Percentiles rank a stretch among this genome's conserved stretches.
Evolutionary conservation across 495 filamentous ascomycete species (phyloP).

Genomic region (Talaromyces thailandensis): DNA sequence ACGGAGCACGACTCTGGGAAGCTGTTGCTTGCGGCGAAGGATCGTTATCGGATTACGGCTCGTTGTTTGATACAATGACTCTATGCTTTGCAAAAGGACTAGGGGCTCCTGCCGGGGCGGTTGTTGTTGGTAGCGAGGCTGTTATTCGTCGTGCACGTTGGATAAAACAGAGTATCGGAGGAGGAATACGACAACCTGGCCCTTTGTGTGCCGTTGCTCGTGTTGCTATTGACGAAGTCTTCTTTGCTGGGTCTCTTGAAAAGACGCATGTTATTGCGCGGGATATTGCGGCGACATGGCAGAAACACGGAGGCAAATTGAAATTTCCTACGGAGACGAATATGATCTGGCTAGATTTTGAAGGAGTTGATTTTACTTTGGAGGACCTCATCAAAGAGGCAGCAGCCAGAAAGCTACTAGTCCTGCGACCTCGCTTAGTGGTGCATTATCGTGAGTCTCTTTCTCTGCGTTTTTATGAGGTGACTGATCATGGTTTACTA

Average conservation of each 20-base stretch:
- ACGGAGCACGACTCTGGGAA: conserved; percentile 17
- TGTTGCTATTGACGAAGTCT: conserved; percentile 44
- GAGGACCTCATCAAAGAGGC: too few relatives aligned
- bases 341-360: conserved; percentile 84
- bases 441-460: too few relatives aligned
- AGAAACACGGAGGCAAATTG: conserved; percentile 38
- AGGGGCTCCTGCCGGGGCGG: conserved; percentile 8
- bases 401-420: too few relatives aligned
- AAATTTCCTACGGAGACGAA: conserved; percentile 61
- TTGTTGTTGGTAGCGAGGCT: conserved; percentile 5
- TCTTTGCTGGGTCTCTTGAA: conserved; percentile 48
- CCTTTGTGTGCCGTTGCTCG: conserved; percentile 36
- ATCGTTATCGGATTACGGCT: not conserved
- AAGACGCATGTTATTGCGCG: conserved; percentile 55
- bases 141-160: conserved; percentile 4
- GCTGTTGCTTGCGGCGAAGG: conserved; percentile 9
- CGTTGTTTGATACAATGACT: conserved; percentile 9
- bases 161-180: conserved; percentile 11
- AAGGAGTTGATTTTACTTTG: too few relatives aligned
- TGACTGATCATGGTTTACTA: too few relatives aligned
- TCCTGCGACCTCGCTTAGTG: too few relatives aligned
- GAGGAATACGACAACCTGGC: conserved; percentile 22
- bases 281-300: conserved; percentile 54
- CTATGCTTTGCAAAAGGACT: conserved; percentile 13
- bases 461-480: too few relatives aligned